Evolutionary conservation across 2,329 filamentous ascomycete genomes (phyloP), one percentile per base, ranked within the genome.

Genomic region (Westerdykella aurantiaca): DNA sequence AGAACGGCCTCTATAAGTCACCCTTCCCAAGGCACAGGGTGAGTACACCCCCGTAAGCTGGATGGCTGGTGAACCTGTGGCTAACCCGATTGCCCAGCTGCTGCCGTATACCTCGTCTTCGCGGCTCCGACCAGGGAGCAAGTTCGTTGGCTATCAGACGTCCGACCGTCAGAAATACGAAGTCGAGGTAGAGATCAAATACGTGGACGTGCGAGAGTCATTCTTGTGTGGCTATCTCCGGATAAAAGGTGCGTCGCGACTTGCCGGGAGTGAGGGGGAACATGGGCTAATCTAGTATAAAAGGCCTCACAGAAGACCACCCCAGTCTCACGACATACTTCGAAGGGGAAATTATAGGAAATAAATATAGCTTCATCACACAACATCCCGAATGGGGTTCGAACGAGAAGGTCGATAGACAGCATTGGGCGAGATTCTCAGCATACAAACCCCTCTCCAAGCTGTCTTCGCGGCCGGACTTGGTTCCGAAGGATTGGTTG

Each of bases 261-360:
- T 6, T 41, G 33, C 34, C 2, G 22, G 14, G 2, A 35, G 10
- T 34, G 29, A 31, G 6, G 13, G 25, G 22, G 33, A 29, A 31
- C 6, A 7, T 9, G 12, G 34, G 16, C 13, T 33, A 14, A 14
- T 39, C 12, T 31, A 37, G 31, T 17, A 31, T 34, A 11, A 10
- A 54, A 96, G 90, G 90, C 41, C 75, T 98, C 13, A 97, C 93
- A 0, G 86, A 94, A 63, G 90, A 96, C 69, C 91, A 97, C 65
- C 91, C 91, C 11, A 96, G 90, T n/a, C 75, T 98, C 40, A 97
- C 91, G 7, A 98, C 93, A 1, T 98, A 94, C 66, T 98, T 98
- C 59, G 91, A 97, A 69, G 90, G 91, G 66, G 93, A 98, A 70
- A 95, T 98, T 43, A 96, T 98, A 53, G 93, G 93, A 39, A 84